A percentile compares a stretch with the other conserved stretches of the same genome.
These are phyloP conservation scores for Nemania diffusa DNA, from an alignment of 2,329 filamentous ascomycete genomes.

Conservation along the genomic window DNA sequence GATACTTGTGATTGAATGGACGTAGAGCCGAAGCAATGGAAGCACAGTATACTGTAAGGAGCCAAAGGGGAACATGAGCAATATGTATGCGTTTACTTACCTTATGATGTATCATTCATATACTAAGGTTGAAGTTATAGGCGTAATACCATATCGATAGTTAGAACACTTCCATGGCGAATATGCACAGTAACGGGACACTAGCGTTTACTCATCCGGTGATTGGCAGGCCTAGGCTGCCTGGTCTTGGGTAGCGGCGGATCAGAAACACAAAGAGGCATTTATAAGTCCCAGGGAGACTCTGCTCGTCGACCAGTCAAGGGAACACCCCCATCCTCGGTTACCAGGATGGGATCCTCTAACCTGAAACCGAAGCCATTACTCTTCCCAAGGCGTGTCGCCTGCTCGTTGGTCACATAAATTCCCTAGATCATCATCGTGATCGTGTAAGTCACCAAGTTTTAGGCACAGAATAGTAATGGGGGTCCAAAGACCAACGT, in stretches of 20 bases:
- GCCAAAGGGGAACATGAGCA: too few species aligned
- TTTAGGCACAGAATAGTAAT: background rate
- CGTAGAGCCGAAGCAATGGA: too few species aligned
- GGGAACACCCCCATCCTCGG: conserved; percentile 43
- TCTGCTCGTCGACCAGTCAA: conserved; percentile 44
- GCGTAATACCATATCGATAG: too few species aligned
- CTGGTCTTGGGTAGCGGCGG: background rate
- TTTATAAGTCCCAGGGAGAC: conserved; percentile 46
- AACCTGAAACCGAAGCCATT: conserved; percentile 46
- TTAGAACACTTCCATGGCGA: too few species aligned
- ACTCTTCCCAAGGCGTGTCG: conserved; percentile 39
- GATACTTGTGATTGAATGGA: too few species aligned
- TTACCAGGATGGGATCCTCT: conserved; percentile 47
- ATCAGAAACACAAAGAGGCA: background rate
- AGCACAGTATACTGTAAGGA: too few species aligned
- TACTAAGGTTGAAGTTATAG: too few species aligned
- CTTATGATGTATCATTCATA: too few species aligned
- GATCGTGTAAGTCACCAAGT: conserved; percentile 18
- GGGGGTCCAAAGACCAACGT: conserved; percentile 17
- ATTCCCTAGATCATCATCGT: conserved; percentile 39
- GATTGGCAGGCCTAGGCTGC: background rate
- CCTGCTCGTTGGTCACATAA: conserved; percentile 48
- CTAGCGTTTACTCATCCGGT: conserved; percentile 7
- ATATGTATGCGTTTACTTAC: too few species aligned
- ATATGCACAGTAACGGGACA: too few species aligned